Conservation (phyloP, 2,329 filamentous ascomycete species). For the Leptosphaerulina australis region DNA sequence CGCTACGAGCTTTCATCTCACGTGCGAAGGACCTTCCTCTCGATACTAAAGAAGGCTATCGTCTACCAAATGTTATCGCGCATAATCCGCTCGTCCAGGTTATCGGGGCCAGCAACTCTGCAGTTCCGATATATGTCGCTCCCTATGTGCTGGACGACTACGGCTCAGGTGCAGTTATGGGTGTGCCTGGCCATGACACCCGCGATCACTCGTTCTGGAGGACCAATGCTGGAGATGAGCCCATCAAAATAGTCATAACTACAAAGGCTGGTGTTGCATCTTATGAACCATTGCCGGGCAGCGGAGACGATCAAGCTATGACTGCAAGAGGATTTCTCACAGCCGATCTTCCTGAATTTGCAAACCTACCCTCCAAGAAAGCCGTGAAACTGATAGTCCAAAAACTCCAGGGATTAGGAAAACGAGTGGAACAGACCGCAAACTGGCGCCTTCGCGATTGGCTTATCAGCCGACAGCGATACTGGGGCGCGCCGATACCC, state of each 20-base stretch:
- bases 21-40: slow-evolving; percentile 58
- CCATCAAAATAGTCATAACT: slow-evolving; percentile 64
- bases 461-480: slow-evolving; percentile 89
- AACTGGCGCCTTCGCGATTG: slow-evolving; percentile 86
- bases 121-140: slow-evolving; percentile 78
- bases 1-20: slow-evolving; percentile 71
- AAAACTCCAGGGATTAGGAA: slow-evolving; percentile 55
- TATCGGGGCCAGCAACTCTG: slow-evolving; percentile 54
- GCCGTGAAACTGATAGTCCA: slow-evolving; percentile 66
- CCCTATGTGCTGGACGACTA: slow-evolving; percentile 87
- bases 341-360: slow-evolving; percentile 67
- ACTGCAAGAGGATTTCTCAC: slow-evolving; percentile 72
- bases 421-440: slow-evolving; percentile 66
- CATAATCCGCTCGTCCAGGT: slow-evolving; percentile 58
- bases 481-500: slow-evolving; percentile 90
- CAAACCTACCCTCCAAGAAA: slow-evolving; percentile 66
- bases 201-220: slow-evolving; percentile 83
- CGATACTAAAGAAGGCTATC: slow-evolving; percentile 69
- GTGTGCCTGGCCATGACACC: slow-evolving; percentile 82
- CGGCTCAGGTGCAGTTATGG: slow-evolving; percentile 88
- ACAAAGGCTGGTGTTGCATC: slow-evolving; percentile 13
- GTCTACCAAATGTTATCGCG: slow-evolving; percentile 57
- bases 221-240: slow-evolving; percentile 66
- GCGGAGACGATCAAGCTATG: slow-evolving; percentile 61
- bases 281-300: slow-evolving; percentile 26